Evolutionary conservation across 2,329 filamentous ascomycete species (phyloP), one percentile per base, ranked within the genome.

Genomic region (Triangularia verruculosa): DNA sequence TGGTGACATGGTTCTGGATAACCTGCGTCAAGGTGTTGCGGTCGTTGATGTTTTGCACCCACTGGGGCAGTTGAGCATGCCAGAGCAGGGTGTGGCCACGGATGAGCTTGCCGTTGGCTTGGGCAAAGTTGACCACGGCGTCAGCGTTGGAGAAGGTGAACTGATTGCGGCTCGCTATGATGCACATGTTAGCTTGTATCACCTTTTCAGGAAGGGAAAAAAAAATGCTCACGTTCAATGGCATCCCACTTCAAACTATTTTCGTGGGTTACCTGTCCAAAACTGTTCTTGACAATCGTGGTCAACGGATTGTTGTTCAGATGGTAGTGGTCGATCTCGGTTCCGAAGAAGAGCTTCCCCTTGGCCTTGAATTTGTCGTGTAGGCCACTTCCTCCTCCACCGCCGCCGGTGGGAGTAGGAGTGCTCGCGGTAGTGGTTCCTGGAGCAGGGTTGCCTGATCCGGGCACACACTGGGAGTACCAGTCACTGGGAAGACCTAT

Each of bases 191-290:
- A 60, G 60, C 39, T n/a, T 65, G 13, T 11, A 4, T 17, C 15
- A 17, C n/a, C 15, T 54, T 27, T 47, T 17, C 27, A 13, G 25
- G 24, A 55, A 34, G 13, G 39, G 24, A 12, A 27, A 15, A 39
- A 15, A 28, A 22, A 25, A 61, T 5, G n/a, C 63, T 62, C 39
- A 65, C 63, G 63, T 25, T 65, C 63, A 65, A 79, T 79, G 30
- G 82, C 76, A 68, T 89, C 85, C 87, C 87, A 90, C 76, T 90
- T 90, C 83, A 89, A 87, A 72, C 80, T 85, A 79, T 91, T 90
- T 78, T 90, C 88, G 1, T 83, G 82, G 0, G 87, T 89, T 20
- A 90, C 78, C 72, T 86, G 83, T 20, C 87, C 86, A 66, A 89
- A 90, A 74, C 88, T 78, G 60, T 79, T 77, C 66, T 82, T 80